Conservation (phyloP, 768 basidiomycete species). For the Auricularia sp. region DNA sequence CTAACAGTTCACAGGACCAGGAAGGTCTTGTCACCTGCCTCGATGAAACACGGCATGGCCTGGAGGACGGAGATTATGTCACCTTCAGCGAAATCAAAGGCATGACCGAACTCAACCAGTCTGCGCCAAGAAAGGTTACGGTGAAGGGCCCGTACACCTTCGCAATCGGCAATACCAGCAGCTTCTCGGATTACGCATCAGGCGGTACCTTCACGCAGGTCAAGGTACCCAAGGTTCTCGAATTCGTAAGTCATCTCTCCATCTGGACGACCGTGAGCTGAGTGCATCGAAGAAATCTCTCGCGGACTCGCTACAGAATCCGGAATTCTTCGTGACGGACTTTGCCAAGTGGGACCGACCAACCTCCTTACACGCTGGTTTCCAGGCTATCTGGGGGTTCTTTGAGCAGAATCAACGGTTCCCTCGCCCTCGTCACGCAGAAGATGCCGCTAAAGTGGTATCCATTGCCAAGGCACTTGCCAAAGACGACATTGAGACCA, state of each 20-base stretch:
- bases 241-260: slow-evolving; percentile 59
- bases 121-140: slow-evolving; percentile 82
- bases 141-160: slow-evolving; percentile 99
- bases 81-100: slow-evolving; percentile 95
- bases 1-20: slow-evolving; percentile 40
- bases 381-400: slow-evolving; percentile 87
- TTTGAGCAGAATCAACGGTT: slow-evolving; percentile 49
- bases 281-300: slow-evolving; percentile 67
- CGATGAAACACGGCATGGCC: slow-evolving; percentile 95
- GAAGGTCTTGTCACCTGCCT: slow-evolving; percentile 94
- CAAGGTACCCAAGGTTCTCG: slow-evolving; percentile 94
- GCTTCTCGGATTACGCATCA: slow-evolving; percentile 61
- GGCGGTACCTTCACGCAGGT: slow-evolving; percentile 97
- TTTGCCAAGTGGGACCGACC: slow-evolving; percentile 97
- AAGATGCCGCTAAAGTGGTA: slow-evolving; percentile 68
- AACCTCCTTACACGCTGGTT: slow-evolving; percentile 80
- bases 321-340: slow-evolving; percentile 90
- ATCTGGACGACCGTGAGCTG: slow-evolving; percentile 1
- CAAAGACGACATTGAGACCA: slow-evolving; percentile 66
- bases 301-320: slow-evolving; percentile 66
- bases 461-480: slow-evolving; percentile 70
- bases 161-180: slow-evolving; percentile 83
- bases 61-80: slow-evolving; percentile 96
- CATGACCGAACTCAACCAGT: slow-evolving; percentile 82
- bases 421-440: slow-evolving; percentile 71